phyloP scores from a whole-genome alignment of 2,329 filamentous ascomycete genomes.

The Colletotrichum echinochloae region DNA sequence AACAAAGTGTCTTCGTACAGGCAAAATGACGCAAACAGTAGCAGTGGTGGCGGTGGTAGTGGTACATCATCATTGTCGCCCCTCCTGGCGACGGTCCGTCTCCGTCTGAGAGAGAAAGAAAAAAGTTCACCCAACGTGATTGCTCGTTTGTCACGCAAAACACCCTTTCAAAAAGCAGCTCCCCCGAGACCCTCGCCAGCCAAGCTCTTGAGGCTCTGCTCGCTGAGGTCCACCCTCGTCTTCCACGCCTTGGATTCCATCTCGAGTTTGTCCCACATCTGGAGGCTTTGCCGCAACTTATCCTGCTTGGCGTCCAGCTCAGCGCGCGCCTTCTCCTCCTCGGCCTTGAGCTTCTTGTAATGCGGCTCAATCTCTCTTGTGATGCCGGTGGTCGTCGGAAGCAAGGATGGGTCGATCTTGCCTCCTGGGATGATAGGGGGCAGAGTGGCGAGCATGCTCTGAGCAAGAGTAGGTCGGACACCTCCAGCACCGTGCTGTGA shows the following conservation, averaged over 20 bases:
- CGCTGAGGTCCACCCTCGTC: slow-evolving; percentile 67
- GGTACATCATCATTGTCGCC: slow-evolving; percentile 27
- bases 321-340: slow-evolving; percentile 68
- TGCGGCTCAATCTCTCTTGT: slow-evolving; percentile 67
- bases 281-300: slow-evolving; percentile 64
- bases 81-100: background rate
- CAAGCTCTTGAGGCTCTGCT: slow-evolving; percentile 67
- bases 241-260: slow-evolving; percentile 66
- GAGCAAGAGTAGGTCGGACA: slow-evolving; percentile 61
- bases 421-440: slow-evolving; percentile 66
- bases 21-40: background rate
- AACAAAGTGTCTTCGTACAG: slow-evolving; percentile 18
- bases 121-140: background rate
- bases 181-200: slow-evolving; percentile 67
- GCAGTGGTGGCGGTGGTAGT: background rate
- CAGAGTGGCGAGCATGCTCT: slow-evolving; percentile 64
- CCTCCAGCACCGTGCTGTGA: slow-evolving; percentile 50
- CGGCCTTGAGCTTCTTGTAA: slow-evolving; percentile 65
- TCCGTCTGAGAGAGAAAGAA: background rate
- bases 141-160: background rate
- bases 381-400: slow-evolving; percentile 59
- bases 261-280: slow-evolving; percentile 66
- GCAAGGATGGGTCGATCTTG: slow-evolving; percentile 62
- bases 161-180: slow-evolving; percentile 60
- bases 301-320: slow-evolving; percentile 67